Evolutionary conservation across 179 eudicot genomes (phyloP), one percentile per base, ranked within the genome.

Genomic region (Heliamphora pulchella): DNA sequence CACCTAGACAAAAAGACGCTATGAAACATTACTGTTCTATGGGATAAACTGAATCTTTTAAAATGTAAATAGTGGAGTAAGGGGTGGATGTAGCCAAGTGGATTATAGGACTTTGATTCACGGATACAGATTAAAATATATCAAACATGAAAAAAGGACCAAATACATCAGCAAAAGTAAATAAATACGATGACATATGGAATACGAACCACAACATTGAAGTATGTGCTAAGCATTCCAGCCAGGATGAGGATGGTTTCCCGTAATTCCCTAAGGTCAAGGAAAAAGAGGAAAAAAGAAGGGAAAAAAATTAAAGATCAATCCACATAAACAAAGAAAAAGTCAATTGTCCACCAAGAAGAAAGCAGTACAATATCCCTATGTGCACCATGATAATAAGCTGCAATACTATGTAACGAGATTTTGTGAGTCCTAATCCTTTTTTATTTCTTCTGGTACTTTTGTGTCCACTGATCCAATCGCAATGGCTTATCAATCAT

Each of bases 161-260:
- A 73, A 53, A 63, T 62, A 41, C 11, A 9, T 20, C 31, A 79
- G 44, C 18, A 65, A 66, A 76, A 18, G 41, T n/a, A 3, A 44
- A 72, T 15, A 62, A 46, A 41, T 7, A 43, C 17, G 5, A 41
- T 39, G 44, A 17, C 70, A 15, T 39, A 68, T 17, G 17, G 73
- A 77, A 67, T 43, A 84, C 91, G 22, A 53, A 96, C 99, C 99
- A 92, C 50, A 72, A 96, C 93, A 89, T 85, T 96, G 71, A 94
- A 86, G 84, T 94, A 96, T 14, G 98, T 96, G 71, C 81, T 83
- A 84, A 96, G 88, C 98, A 96, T 96, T 84, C 99, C 99, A 84
- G 81, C 90, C 81, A 96, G 80, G 82, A 94, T 88, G 69, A 89
- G 59, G 18, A 94, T 81, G 84, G 91, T 91, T 44, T 90, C 90